A percentile compares a stretch with the other conserved stretches of the same genome.
Evolutionary conservation across 2,329 filamentous ascomycete species (phyloP).

Genomic region (Aspergillus uvarum): DNA sequence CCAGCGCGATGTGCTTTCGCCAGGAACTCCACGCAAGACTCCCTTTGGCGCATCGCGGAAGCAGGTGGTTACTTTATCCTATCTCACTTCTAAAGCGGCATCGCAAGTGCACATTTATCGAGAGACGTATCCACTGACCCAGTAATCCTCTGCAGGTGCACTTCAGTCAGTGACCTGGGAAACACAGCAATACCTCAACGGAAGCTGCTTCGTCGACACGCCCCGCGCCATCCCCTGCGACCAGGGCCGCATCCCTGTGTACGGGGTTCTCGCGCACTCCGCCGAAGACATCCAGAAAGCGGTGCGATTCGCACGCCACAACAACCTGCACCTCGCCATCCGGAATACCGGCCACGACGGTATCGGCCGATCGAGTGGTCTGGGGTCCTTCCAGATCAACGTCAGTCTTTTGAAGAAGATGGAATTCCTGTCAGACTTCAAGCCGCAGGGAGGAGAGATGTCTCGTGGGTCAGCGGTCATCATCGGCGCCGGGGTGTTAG

Average conservation of each 20-base stretch:
- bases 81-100: background rate
- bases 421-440: background rate
- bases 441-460: background rate
- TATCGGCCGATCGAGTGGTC: background rate
- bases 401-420: background rate
- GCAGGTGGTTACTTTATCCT: background rate
- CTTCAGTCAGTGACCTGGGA: background rate
- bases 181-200: background rate
- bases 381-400: background rate
- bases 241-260: background rate
- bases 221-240: background rate
- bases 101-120: fast-evolving
- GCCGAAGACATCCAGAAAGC: background rate
- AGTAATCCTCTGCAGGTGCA: background rate
- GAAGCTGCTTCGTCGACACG: background rate
- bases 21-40: background rate
- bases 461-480: background rate
- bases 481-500: background rate
- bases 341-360: background rate
- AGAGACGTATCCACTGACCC: background rate
- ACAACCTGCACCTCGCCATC: background rate
- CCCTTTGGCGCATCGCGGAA: background rate
- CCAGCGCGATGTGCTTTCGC: background rate
- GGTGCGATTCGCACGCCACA: background rate
- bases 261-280: background rate